Percentiles rank a stretch among this genome's conserved stretches.
phyloP scores from a whole-genome alignment of 31 red algal species.

The Asparagopsis taxiformis region DNA sequence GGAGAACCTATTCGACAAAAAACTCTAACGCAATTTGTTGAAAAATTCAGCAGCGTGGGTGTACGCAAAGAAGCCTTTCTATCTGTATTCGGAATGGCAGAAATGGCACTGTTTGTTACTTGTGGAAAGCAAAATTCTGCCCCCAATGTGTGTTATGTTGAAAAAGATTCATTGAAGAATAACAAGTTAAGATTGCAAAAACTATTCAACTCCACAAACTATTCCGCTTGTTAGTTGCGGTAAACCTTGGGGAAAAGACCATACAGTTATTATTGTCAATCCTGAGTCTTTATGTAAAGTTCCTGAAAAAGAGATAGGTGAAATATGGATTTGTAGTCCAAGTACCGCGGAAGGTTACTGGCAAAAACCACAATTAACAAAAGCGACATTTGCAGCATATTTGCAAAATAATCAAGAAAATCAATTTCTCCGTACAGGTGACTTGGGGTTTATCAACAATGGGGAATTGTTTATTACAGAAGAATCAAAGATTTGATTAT shows the following conservation, averaged over 20 bases:
- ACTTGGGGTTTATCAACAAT: slow-evolving; percentile 10
- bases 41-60: neutral
- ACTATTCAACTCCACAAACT: neutral
- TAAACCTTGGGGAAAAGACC: neutral
- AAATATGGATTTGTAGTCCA: slow-evolving; percentile 2
- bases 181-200: no score
- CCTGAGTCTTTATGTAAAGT: neutral
- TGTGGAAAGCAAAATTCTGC: neutral
- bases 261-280: slow-evolving; percentile 6
- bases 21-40: slow-evolving; percentile 1
- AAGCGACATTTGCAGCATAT: slow-evolving; percentile 4
- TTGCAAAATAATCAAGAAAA: neutral
- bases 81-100: slow-evolving; percentile 9
- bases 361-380: neutral
- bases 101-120: neutral
- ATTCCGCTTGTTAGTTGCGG: slow-evolving; percentile 3
- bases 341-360: slow-evolving; percentile 11
- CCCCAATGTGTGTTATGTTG: no score
- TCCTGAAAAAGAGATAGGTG: neutral
- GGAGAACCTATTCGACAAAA: slow-evolving; percentile 4
- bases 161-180: no score
- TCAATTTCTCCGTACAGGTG: slow-evolving; percentile 6
- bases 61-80: slow-evolving; percentile 5
- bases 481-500: slow-evolving; percentile 18
- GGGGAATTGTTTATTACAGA: slow-evolving; percentile 3